Evolutionary conservation across 805 yeast species (phyloP).

Genomic region (Wickerhamomyces xylosicus): DNA sequence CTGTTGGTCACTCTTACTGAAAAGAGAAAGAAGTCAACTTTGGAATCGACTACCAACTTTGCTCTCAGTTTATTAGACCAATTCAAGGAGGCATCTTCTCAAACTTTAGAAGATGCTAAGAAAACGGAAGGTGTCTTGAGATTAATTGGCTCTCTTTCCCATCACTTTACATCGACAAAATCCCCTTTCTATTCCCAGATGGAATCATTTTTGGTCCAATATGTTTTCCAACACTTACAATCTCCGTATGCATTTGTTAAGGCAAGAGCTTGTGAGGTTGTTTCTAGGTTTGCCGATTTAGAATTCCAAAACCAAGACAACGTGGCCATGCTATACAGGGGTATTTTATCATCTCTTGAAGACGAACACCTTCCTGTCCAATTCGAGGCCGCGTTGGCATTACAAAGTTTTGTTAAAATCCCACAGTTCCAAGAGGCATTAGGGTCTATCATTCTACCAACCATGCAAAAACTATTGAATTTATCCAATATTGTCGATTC

Average conservation of each 20-base stretch:
- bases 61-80: slow-evolving; percentile 37
- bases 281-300: slow-evolving; percentile 55
- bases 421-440: slow-evolving; percentile 61
- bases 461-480: slow-evolving; percentile 70
- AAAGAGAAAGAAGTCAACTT: slow-evolving; percentile 49
- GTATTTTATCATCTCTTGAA: slow-evolving; percentile 31
- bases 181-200: slow-evolving; percentile 53
- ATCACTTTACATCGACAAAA: slow-evolving; percentile 39
- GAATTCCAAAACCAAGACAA: slow-evolving; percentile 33
- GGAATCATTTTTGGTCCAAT: slow-evolving; percentile 54
- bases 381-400: slow-evolving; percentile 74
- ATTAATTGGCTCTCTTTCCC: slow-evolving; percentile 64
- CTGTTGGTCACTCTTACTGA: slow-evolving; percentile 63
- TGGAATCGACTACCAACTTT: slow-evolving; percentile 53
- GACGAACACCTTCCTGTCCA: slow-evolving; percentile 56
- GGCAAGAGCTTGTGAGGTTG: slow-evolving; percentile 62
- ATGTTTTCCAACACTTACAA: slow-evolving; percentile 63
- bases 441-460: slow-evolving; percentile 58
- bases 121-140: slow-evolving; percentile 74
- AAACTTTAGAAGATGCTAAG: slow-evolving; percentile 39
- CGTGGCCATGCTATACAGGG: slow-evolving; percentile 31
- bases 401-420: slow-evolving; percentile 65
- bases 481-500: slow-evolving; percentile 76
- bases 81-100: slow-evolving; percentile 22
- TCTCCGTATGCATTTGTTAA: slow-evolving; percentile 58